Conservation (phyloP, 306 rosid genomes). For the Myrica gale region DNA sequence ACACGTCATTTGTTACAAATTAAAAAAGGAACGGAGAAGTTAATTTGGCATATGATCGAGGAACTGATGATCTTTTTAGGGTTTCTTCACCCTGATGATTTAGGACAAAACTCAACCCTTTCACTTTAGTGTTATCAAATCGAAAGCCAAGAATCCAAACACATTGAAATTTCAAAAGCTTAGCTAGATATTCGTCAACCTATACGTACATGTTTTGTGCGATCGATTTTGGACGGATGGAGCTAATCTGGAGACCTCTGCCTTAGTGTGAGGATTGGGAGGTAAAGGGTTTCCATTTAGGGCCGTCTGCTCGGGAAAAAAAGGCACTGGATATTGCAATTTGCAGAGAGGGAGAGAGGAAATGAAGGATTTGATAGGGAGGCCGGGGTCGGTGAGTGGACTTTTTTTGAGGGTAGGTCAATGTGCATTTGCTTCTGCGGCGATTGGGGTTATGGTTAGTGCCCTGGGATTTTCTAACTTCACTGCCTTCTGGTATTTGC, state of each 20-base stretch:
- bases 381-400: constrained; percentile 81
- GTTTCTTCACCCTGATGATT: not conserved
- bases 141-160: not conserved
- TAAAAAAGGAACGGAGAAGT: not conserved
- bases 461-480: constrained; percentile 60
- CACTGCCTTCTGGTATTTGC: constrained; percentile 82
- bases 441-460: constrained; percentile 78
- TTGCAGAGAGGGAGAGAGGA: constrained; percentile 16
- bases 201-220: not conserved
- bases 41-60: not conserved
- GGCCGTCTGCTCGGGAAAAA: constrained; percentile 24
- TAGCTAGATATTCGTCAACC: no score
- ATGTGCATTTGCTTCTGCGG: constrained; percentile 66
- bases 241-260: not conserved
- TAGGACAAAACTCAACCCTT: no score
- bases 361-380: constrained; percentile 69
- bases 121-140: not conserved
- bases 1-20: not conserved
- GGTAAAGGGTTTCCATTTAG: constrained; percentile 37
- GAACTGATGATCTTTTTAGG: not conserved
- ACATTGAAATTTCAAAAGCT: no score
- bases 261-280: constrained; percentile 30
- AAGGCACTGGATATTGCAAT: constrained; percentile 22
- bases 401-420: constrained; percentile 69
- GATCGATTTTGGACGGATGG: not conserved